Evolutionary conservation across 2,329 filamentous ascomycete species (phyloP).

Genomic region (Aspergillus tamarii): DNA sequence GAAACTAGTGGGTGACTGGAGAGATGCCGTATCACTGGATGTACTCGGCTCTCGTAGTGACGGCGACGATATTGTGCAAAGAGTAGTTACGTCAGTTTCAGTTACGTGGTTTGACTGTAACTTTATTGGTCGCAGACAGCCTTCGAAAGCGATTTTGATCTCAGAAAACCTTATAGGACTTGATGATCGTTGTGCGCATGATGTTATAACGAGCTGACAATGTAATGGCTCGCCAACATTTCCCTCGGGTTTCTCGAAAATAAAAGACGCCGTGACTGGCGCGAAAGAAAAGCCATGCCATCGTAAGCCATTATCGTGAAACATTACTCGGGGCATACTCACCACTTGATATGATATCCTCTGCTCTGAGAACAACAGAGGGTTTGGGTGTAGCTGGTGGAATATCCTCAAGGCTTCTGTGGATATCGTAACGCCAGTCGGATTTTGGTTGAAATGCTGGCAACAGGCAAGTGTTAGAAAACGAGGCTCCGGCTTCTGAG

Average conservation of each 20-base stretch:
- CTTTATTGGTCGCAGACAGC: conserved; percentile 49
- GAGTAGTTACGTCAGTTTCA: conserved; percentile 23
- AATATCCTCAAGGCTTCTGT: conserved; percentile 48
- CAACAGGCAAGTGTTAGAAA: conserved; percentile 5
- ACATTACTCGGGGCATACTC: conserved; percentile 22
- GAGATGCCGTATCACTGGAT: conserved; percentile 28
- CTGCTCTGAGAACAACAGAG: conserved; percentile 51
- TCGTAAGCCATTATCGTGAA: not conserved
- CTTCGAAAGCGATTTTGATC: conserved; percentile 57
- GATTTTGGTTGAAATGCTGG: conserved; percentile 41
- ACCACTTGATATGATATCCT: conserved; percentile 53
- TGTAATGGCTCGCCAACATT: conserved; percentile 62
- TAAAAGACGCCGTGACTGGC: conserved; percentile 55
- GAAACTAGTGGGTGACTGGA: conserved; percentile 39
- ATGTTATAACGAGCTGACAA: conserved; percentile 59
- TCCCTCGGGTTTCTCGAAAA: conserved; percentile 58
- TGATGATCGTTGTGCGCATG: conserved; percentile 50
- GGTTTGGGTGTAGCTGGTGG: conserved; percentile 44
- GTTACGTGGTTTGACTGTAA: conserved; percentile 39
- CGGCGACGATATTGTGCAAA: conserved; percentile 35
- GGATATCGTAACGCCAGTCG: conserved; percentile 50
- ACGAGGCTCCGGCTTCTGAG: not conserved
- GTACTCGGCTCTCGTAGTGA: conserved; percentile 38
- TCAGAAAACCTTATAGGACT: conserved; percentile 53
- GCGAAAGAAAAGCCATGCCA: conserved; percentile 22